Evolutionary conservation across 352 stramenopile species (phyloP).

Genomic region (Achlya hypogyna): DNA sequence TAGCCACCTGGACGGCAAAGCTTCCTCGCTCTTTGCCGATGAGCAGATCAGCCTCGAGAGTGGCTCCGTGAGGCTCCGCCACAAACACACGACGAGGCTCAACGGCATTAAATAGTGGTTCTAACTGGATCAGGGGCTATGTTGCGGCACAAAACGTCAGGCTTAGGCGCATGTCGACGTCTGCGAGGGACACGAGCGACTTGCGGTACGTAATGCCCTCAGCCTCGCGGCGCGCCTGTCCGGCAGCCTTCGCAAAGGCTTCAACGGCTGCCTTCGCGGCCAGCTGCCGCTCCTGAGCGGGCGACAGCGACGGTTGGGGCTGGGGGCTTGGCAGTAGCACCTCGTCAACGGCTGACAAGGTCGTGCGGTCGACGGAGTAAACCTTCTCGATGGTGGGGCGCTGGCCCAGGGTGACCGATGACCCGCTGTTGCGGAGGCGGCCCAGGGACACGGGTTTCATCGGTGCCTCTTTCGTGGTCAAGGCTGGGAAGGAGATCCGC

Average conservation of each 20-base stretch:
- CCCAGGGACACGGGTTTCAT: background rate
- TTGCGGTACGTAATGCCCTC: slow-evolving; percentile 8
- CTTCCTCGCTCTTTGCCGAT: too few relatives aligned
- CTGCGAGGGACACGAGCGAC: slow-evolving; percentile 11
- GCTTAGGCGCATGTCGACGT: slow-evolving; percentile 8
- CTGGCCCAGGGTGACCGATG: background rate
- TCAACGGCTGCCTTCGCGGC: background rate
- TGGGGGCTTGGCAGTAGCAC: background rate
- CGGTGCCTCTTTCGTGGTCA: background rate
- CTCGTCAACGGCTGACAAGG: background rate
- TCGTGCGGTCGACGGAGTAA: background rate
- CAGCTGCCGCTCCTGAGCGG: background rate
- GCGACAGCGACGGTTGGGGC: background rate
- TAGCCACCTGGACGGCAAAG: too few relatives aligned
- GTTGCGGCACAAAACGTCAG: background rate
- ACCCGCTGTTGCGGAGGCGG: background rate
- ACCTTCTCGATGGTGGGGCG: background rate
- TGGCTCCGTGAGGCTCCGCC: too few relatives aligned
- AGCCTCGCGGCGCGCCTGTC: slow-evolving; percentile 2
- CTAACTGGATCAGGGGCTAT: background rate
- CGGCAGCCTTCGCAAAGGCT: slow-evolving; percentile 8
- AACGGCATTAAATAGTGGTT: background rate
- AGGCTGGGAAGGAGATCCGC: background rate
- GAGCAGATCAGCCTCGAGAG: too few relatives aligned
- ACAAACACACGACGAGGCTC: background rate